These are phyloP conservation scores for Polygonum maritimum DNA, from an alignment of 148 eudicot genomes.

Conservation along the genomic window DNA sequence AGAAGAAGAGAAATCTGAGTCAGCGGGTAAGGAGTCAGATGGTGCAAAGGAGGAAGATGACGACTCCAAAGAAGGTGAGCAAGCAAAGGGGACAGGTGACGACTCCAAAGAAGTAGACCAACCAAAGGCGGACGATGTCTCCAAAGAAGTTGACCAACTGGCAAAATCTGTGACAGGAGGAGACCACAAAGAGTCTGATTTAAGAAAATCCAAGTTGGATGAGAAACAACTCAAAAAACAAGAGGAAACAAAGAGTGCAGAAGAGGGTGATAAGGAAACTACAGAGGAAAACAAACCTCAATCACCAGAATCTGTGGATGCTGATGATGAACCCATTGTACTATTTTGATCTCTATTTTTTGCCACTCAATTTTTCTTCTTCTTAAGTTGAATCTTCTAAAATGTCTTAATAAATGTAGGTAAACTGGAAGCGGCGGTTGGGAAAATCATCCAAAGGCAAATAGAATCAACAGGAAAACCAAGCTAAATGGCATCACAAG, in stretches of 20 bases:
- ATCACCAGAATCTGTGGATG: constrained; percentile 23
- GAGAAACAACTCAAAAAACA: constrained; percentile 14
- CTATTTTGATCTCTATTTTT: not conserved
- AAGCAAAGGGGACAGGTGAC: constrained; percentile 22
- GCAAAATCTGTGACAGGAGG: constrained; percentile 17
- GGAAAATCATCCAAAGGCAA: constrained; percentile 33
- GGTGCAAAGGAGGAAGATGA: constrained; percentile 11
- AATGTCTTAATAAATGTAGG: constrained; percentile 29
- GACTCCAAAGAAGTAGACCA: constrained; percentile 32
- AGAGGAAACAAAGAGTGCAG: constrained; percentile 22
- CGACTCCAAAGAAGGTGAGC: too few species aligned
- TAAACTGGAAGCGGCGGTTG: constrained; percentile 52
- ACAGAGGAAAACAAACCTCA: constrained; percentile 16
- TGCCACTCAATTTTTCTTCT: not conserved
- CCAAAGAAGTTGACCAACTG: constrained; percentile 30
- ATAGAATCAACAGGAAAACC: constrained; percentile 13
- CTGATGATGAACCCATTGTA: constrained; percentile 87
- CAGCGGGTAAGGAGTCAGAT: not conserved
- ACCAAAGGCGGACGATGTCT: constrained; percentile 16
- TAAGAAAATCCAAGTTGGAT: constrained; percentile 16
- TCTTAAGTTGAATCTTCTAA: not conserved
- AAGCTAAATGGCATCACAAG: not conserved
- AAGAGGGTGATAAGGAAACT: constrained; percentile 26
- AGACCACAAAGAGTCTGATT: constrained; percentile 16
- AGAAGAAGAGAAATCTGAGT: constrained; percentile 1